A percentile compares a stretch with the other conserved stretches of the same genome.
Conservation (phyloP, 176 grass and related monocot species). For the Ananas comosus region DNA sequence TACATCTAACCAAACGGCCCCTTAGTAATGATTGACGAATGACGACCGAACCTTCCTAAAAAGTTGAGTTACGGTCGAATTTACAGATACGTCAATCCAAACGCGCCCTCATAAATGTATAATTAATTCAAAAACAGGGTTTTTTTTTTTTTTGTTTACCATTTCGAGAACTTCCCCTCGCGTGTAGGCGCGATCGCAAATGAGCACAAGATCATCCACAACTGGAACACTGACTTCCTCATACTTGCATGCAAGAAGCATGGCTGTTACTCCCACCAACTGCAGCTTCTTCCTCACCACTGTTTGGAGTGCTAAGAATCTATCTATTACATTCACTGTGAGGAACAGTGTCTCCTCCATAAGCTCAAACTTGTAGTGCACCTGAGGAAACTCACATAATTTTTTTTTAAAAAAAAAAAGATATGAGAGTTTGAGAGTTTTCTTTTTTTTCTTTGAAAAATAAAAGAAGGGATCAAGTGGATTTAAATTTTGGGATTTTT, state of each 20-base stretch:
- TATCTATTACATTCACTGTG: constrained; percentile 59
- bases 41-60: too few relatives aligned
- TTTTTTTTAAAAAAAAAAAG: neutral
- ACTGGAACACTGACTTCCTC: constrained; percentile 73
- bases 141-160: neutral
- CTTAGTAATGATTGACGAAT: too few relatives aligned
- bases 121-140: too few relatives aligned
- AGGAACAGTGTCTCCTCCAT: constrained; percentile 80
- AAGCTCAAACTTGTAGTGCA: constrained; percentile 55
- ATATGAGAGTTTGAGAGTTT: neutral
- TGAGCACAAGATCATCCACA: constrained; percentile 49
- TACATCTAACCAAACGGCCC: too few relatives aligned
- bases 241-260: constrained; percentile 85
- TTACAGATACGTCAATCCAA: too few relatives aligned
- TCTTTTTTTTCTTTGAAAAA: neutral
- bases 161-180: constrained; percentile 39
- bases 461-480: neutral
- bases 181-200: constrained; percentile 35
- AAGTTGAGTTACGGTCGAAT: too few relatives aligned
- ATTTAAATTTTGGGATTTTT: neutral
- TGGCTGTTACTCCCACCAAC: constrained; percentile 61
- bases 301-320: constrained; percentile 45
- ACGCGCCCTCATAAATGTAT: too few relatives aligned
- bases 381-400: neutral
- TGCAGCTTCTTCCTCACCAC: constrained; percentile 53